Evolutionary conservation across 257 asterid species (phyloP).

Genomic region (Ballota nigra): DNA sequence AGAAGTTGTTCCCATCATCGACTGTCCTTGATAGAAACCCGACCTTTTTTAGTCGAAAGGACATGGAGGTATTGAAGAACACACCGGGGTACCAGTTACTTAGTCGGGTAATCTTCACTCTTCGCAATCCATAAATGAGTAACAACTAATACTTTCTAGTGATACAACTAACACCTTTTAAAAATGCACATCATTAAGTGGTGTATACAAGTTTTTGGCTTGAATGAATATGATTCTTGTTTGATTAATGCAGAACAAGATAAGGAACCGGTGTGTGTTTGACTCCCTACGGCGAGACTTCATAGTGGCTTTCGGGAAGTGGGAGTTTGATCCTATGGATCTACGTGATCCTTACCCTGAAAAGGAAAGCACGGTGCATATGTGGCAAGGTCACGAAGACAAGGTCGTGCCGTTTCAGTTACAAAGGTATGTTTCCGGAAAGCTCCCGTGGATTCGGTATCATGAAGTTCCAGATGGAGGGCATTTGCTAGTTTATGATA

Average conservation of each 20-base stretch:
- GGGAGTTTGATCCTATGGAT: conserved; percentile 93
- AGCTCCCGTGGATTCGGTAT: conserved; percentile 84
- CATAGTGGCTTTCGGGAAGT: conserved; percentile 70
- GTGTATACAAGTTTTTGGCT: background rate
- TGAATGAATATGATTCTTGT: background rate
- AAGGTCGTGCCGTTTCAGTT: conserved; percentile 52
- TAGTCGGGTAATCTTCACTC: conserved; percentile 47
- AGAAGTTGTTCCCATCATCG: conserved; percentile 81
- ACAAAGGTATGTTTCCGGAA: conserved; percentile 59
- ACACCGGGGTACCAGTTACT: conserved; percentile 84
- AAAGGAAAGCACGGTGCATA: conserved; percentile 39
- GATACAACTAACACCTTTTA: background rate
- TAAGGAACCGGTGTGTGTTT: conserved; percentile 43
- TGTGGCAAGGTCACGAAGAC: conserved; percentile 59
- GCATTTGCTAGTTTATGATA: conserved; percentile 83
- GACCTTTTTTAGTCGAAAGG: conserved; percentile 59
- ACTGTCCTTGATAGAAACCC: conserved; percentile 78
- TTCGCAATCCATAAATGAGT: background rate
- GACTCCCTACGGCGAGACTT: conserved; percentile 81
- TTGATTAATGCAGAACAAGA: conserved; percentile 49
- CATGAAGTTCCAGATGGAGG: conserved; percentile 92
- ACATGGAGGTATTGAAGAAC: conserved; percentile 70
- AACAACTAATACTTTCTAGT: background rate
- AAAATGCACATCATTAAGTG: background rate
- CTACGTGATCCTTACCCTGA: conserved; percentile 51